A percentile compares a stretch with the other conserved stretches of the same genome.
These are phyloP conservation scores for Kwoniella bestiolae DNA, from an alignment of 768 basidiomycete species.

Conservation along the genomic window DNA sequence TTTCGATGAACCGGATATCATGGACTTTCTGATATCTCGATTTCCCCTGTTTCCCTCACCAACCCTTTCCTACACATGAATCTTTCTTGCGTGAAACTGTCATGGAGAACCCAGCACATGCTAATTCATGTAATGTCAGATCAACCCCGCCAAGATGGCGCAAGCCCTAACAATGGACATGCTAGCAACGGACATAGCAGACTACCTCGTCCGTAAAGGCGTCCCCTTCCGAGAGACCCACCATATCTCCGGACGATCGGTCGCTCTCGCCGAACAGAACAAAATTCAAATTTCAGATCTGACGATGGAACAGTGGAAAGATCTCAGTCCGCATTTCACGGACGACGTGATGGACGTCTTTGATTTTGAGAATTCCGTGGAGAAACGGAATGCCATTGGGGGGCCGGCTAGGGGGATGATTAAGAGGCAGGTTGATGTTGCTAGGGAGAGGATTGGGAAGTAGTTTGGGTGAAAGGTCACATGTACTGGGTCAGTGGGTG, in stretches of 20 bases:
- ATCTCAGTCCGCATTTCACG: conserved; percentile 73
- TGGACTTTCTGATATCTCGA: no score
- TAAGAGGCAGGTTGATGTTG: conserved; percentile 76
- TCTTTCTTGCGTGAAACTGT: no score
- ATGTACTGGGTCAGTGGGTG: no score
- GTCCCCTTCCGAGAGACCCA: conserved; percentile 99
- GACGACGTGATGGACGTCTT: conserved; percentile 84
- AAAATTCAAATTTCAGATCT: conserved; percentile 81
- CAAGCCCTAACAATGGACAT: conserved; percentile 93
- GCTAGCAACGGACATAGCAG: conserved; percentile 96
- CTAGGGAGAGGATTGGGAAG: conserved; percentile 66
- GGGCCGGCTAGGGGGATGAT: conserved; percentile 86
- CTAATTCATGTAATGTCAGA: conserved; percentile 60
- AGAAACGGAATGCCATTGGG: conserved; percentile 87
- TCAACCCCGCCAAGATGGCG: conserved; percentile 87
- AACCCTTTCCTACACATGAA: no score
- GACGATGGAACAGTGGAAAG: conserved; percentile 75
- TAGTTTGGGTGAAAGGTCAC: conserved; percentile 15
- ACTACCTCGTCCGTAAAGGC: conserved; percentile 98
- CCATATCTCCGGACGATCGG: conserved; percentile 94
- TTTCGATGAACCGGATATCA: no score
- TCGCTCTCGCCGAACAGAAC: conserved; percentile 86
- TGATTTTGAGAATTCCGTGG: conserved; percentile 93
- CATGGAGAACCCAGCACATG: no score
- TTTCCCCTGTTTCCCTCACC: no score